Conservation (phyloP, 2,329 filamentous ascomycete genomes). For the Hypoxylon sp. region DNA sequence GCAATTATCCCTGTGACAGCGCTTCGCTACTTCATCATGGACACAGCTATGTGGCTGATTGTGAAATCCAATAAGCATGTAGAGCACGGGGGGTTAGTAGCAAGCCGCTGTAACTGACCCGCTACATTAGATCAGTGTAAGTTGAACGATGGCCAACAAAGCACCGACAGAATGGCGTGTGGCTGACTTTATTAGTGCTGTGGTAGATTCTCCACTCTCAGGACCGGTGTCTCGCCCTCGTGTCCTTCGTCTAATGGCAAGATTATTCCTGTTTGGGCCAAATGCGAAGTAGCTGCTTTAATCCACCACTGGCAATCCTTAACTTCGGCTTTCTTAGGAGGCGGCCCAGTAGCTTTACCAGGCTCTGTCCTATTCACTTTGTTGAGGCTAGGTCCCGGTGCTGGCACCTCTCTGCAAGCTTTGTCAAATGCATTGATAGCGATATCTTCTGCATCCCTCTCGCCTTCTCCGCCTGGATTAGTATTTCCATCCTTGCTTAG, state of each 20-base stretch:
- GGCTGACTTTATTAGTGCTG: slow-evolving; percentile 14
- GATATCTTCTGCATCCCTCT: background rate
- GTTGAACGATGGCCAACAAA: background rate
- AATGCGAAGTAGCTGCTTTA: slow-evolving; percentile 31
- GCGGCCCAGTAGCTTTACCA: slow-evolving; percentile 1
- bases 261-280: slow-evolving; percentile 29
- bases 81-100: background rate
- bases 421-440: slow-evolving; percentile 37
- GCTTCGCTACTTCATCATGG: background rate
- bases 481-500: slow-evolving; percentile 5
- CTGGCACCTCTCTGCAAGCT: slow-evolving; percentile 40
- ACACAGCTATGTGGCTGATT: background rate
- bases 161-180: background rate
- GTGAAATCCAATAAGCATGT: background rate
- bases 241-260: slow-evolving; percentile 26
- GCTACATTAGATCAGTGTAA: too few species aligned
- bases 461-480: background rate
- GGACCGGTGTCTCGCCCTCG: slow-evolving; percentile 5
- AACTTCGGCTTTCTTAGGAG: slow-evolving; percentile 29
- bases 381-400: slow-evolving; percentile 44
- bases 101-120: background rate
- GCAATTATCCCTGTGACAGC: background rate
- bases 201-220: slow-evolving; percentile 21
- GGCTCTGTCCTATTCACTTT: slow-evolving; percentile 27
- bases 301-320: slow-evolving; percentile 45